Conservation (phyloP, 2,329 filamentous ascomycete species). For the Trichoderma harzianum region DNA sequence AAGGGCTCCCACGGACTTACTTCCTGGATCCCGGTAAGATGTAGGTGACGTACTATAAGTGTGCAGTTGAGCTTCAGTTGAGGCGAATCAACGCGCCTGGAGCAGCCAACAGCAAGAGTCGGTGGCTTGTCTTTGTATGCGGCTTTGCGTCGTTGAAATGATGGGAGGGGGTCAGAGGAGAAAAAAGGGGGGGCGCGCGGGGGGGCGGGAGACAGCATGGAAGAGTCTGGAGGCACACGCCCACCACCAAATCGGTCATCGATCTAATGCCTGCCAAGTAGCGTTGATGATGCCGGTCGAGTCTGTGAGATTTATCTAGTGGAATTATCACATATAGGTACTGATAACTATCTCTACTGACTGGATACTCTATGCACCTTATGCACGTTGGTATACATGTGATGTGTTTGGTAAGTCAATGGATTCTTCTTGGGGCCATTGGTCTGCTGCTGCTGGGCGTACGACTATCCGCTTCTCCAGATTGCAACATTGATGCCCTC, state of each 20-base stretch:
- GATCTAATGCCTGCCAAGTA: neutral
- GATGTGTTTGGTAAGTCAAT: neutral
- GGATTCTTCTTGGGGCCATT: neutral
- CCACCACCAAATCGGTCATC: slow-evolving; percentile 12
- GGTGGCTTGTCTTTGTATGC: neutral
- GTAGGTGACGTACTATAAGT: slow-evolving; percentile 7
- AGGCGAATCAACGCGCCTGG: neutral
- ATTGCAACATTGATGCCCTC: slow-evolving; percentile 4
- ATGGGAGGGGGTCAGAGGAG: neutral
- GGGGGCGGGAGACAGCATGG: neutral
- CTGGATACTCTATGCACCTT: too few relatives aligned
- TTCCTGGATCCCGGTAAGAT: slow-evolving; percentile 14
- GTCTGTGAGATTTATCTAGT: neutral
- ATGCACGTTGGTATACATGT: neutral
- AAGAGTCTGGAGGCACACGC: neutral
- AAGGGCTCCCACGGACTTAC: neutral
- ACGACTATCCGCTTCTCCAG: neutral
- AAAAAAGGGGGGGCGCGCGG: neutral
- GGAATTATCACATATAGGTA: neutral
- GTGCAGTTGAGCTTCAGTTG: neutral
- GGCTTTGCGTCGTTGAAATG: neutral
- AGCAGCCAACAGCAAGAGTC: neutral
- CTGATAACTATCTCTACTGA: too few relatives aligned
- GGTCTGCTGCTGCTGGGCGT: neutral
- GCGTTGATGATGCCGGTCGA: neutral